phyloP scores from a whole-genome alignment of 108 stramenopile genomes.

The Parietichytrium sp. region DNA sequence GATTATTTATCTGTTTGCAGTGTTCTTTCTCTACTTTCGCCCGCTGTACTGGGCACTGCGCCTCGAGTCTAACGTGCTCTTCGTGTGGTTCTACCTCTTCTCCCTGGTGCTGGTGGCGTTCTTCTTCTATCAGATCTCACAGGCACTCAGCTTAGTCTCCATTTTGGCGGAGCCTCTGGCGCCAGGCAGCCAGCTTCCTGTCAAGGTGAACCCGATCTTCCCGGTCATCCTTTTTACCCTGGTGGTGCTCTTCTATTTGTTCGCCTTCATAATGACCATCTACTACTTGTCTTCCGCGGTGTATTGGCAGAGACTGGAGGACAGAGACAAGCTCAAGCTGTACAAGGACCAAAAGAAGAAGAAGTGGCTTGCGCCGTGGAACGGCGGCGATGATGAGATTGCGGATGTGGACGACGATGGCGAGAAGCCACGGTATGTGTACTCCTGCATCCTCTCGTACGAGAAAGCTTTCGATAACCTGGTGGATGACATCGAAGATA shows the following conservation, averaged over 20 bases:
- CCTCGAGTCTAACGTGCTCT: slow-evolving; percentile 37
- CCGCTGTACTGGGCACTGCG: slow-evolving; percentile 26
- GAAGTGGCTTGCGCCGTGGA: neutral
- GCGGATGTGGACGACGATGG: neutral
- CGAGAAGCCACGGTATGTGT: neutral
- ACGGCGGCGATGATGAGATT: neutral
- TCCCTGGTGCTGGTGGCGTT: neutral
- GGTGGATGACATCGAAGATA: neutral
- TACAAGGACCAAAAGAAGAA: slow-evolving; percentile 15
- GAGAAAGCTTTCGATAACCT: neutral
- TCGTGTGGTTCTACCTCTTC: slow-evolving; percentile 28
- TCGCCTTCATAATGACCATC: neutral
- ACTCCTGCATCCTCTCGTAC: neutral
- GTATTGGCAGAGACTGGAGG: neutral
- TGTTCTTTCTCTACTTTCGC: neutral
- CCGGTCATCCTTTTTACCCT: slow-evolving; percentile 12
- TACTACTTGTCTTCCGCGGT: neutral
- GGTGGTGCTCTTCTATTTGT: neutral
- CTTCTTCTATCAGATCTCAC: neutral
- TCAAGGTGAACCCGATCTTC: slow-evolving; percentile 35
- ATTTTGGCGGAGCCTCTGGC: slow-evolving; percentile 18
- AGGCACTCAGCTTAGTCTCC: slow-evolving; percentile 8
- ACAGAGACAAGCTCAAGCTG: slow-evolving; percentile 5
- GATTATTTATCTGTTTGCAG: slow-evolving; percentile 10
- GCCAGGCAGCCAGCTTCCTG: neutral